Evolutionary conservation across 768 basidiomycete species (phyloP), one percentile per base, ranked within the genome.

Genomic region (Kwoniella dendrophila): DNA sequence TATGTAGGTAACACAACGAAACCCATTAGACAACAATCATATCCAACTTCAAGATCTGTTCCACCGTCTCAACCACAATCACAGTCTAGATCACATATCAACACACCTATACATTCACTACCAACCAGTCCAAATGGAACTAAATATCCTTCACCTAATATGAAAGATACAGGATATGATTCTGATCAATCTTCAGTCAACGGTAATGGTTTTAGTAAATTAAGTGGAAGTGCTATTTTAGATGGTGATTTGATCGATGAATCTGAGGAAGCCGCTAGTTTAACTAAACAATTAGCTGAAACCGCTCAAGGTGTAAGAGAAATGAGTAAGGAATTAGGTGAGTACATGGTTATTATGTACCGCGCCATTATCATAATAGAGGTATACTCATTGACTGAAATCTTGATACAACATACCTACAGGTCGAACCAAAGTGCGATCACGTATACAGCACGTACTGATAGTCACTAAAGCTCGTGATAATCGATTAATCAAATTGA

Each of bases 271-370:
- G 85, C 84, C 0, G 84, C 85, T 43, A 94, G 88, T 75, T 80
- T 98, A 71, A 98, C 96, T 5, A 88, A 85, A 75, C 91, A 93
- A 69, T 83, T 99, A 14, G 96, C 95, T 7, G 95, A 95, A 81
- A 99, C 96, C 20, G 96, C 96, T 18, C 90, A 92, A 12, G 90
- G 92, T 38, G 96, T 99, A 11, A 85, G 96, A 49, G 96, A 99
- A 81, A 94, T 97, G 92, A 95, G 92, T 85, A 95, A 95, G 79
- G 91, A 95, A 78, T 87, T 99, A 18, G 96, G 95, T 92, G 70
- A 53, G 80, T 84, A 12, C 20, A 14, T 50, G 24, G 8, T 18
- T 24, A 11, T 44, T 0, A 44, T 40, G 0, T 30, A 12, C 27
- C 1, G 1, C 1, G 6, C 4, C 1, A 0, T 26, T 2, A 1